Percentiles rank a stretch among this genome's conserved stretches.
phyloP scores from a whole-genome alignment of 176 grass and related monocot species.

The Rhipidocladum racemiflorum region DNA sequence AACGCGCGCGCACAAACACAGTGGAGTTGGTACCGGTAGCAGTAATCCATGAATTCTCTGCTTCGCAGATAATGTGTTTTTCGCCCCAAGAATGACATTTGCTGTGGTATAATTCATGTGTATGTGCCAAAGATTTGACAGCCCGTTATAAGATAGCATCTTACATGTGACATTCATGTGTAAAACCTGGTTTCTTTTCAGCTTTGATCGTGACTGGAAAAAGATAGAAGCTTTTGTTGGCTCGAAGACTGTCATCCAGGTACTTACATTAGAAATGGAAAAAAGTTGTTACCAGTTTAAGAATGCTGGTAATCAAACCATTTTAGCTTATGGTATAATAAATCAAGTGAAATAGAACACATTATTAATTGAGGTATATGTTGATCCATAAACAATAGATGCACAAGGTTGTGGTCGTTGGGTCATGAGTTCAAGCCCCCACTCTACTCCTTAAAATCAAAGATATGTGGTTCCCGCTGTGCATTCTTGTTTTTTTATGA shows the following conservation, averaged over 20 bases:
- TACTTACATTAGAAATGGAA: constrained; percentile 29
- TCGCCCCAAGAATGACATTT: background rate
- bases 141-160: background rate
- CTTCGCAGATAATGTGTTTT: background rate
- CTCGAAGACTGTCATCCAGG: constrained; percentile 93
- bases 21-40: background rate
- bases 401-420: background rate
- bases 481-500: background rate
- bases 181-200: constrained; percentile 35
- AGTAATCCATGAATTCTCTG: background rate
- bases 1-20: background rate
- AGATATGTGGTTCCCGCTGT: background rate
- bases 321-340: background rate
- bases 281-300: background rate
- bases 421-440: background rate
- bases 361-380: background rate
- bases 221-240: constrained; percentile 98
- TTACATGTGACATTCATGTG: constrained; percentile 24
- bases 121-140: background rate
- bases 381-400: background rate
- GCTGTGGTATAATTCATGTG: background rate
- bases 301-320: background rate
- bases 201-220: constrained; percentile 97
- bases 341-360: background rate
- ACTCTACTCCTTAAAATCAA: background rate